Evolutionary conservation across 2,329 filamentous ascomycete species (phyloP).

Genomic region (Phialemoniopsis sp.): DNA sequence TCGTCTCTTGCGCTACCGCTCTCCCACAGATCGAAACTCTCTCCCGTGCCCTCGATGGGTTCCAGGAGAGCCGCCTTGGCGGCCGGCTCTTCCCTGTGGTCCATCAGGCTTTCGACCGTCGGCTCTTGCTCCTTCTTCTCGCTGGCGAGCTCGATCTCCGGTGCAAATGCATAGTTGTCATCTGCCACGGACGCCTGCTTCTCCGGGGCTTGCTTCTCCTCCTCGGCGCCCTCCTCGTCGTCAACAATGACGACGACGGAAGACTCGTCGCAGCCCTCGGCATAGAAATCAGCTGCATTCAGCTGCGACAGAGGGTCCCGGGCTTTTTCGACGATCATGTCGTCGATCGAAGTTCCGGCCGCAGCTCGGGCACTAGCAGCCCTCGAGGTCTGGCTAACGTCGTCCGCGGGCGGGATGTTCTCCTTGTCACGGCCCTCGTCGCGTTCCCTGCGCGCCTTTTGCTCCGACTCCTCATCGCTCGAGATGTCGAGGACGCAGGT

Average conservation of each 20-base stretch:
- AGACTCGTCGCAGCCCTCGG: conserved; percentile 58
- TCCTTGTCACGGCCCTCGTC: conserved; percentile 77
- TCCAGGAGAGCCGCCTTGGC: conserved; percentile 43
- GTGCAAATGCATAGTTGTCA: conserved; percentile 16
- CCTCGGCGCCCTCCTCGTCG: conserved; percentile 45
- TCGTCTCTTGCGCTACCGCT: conserved; percentile 62
- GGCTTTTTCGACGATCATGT: conserved; percentile 60
- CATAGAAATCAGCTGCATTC: conserved; percentile 63
- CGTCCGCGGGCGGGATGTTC: conserved; percentile 75
- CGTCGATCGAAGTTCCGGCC: conserved; percentile 27
- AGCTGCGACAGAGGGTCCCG: conserved; percentile 65
- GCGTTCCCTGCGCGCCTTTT: conserved; percentile 44
- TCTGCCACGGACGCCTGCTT: conserved; percentile 7
- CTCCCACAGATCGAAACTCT: conserved; percentile 67
- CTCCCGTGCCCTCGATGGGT: conserved; percentile 54
- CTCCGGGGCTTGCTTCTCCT: conserved; percentile 7
- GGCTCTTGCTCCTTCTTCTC: conserved; percentile 9
- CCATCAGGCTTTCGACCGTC: conserved; percentile 32
- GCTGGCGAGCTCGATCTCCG: conserved; percentile 16
- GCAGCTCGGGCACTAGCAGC: conserved; percentile 23
- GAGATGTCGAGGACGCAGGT: conserved; percentile 84
- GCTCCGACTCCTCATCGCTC: conserved; percentile 74
- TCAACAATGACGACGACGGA: conserved; percentile 60
- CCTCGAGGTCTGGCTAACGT: conserved; percentile 54
- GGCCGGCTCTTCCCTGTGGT: conserved; percentile 24